Conservation (phyloP, 1,139 yeast species). For the Taphrina pruni region DNA sequence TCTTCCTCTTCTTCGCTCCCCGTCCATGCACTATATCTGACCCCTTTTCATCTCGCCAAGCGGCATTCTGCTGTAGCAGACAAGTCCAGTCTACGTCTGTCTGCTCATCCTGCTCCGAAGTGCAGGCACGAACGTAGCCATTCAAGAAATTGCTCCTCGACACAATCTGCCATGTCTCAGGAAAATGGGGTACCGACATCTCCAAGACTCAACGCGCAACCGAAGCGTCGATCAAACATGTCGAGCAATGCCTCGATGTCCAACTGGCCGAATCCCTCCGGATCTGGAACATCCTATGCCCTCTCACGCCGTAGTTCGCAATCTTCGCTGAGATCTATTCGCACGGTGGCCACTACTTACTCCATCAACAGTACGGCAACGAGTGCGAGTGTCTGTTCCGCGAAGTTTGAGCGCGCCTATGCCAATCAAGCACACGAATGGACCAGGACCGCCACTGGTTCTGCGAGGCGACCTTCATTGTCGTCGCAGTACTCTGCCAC, state of each 20-base stretch:
- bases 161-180: background rate
- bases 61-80: background rate
- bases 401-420: conserved; percentile 25
- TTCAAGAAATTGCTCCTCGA: background rate
- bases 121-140: background rate
- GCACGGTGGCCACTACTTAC: conserved; percentile 21
- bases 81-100: background rate
- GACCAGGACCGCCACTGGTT: background rate
- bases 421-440: conserved; percentile 25
- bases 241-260: conserved; percentile 1
- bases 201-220: conserved; percentile 5
- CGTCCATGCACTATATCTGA: conserved; percentile 1
- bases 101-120: background rate
- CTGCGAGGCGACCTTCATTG: conserved; percentile 2
- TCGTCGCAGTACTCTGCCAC: conserved; percentile 18
- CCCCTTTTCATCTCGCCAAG: background rate
- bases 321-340: conserved; percentile 19
- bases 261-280: conserved; percentile 3
- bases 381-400: conserved; percentile 27
- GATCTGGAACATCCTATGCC: background rate
- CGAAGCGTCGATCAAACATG: conserved; percentile 23
- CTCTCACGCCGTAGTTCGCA: conserved; percentile 22
- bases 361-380: conserved; percentile 32
- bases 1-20: background rate
- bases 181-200: conserved; percentile 9